Conservation (phyloP, 352 stramenopile genomes). For the Elongisporangium prolatum region DNA sequence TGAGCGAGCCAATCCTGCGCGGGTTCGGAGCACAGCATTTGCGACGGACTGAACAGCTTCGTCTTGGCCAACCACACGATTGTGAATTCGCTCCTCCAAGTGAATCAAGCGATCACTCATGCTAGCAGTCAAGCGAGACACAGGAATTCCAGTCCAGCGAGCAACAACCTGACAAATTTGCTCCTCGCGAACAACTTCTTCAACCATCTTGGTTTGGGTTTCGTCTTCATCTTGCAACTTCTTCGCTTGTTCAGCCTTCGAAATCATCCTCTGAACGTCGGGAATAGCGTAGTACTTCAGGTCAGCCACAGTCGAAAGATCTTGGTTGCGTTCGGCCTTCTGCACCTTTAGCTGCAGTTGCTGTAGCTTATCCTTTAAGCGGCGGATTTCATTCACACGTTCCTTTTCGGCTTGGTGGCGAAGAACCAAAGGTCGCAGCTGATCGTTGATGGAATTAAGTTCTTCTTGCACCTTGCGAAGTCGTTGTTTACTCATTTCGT, state of each 20-base stretch:
- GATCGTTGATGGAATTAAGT: slow-evolving; percentile 89
- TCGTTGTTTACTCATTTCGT: slow-evolving; percentile 88
- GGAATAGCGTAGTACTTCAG: slow-evolving; percentile 96
- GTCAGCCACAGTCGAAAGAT: slow-evolving; percentile 94
- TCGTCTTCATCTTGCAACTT: slow-evolving; percentile 50
- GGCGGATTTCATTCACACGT: slow-evolving; percentile 90
- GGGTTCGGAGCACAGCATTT: slow-evolving; percentile 90
- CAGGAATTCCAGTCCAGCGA: slow-evolving; percentile 89
- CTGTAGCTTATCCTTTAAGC: slow-evolving; percentile 92
- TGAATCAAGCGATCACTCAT: slow-evolving; percentile 81
- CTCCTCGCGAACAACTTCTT: slow-evolving; percentile 83
- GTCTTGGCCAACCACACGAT: slow-evolving; percentile 93
- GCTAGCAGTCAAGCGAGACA: slow-evolving; percentile 73
- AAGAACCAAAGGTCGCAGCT: slow-evolving; percentile 86
- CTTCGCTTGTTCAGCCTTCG: slow-evolving; percentile 74
- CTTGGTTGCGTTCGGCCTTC: slow-evolving; percentile 90
- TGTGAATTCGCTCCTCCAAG: slow-evolving; percentile 79
- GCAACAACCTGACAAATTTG: slow-evolving; percentile 90
- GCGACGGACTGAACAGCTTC: slow-evolving; percentile 90
- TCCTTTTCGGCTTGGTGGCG: slow-evolving; percentile 92
- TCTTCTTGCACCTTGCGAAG: slow-evolving; percentile 91
- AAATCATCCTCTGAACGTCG: slow-evolving; percentile 86
- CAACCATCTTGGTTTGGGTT: slow-evolving; percentile 62
- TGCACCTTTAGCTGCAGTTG: slow-evolving; percentile 92
- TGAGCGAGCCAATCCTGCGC: slow-evolving; percentile 83